These are phyloP conservation scores for Plasmodium relictum DNA, from an alignment of 169 alveolate species.

Conservation along the genomic window DNA sequence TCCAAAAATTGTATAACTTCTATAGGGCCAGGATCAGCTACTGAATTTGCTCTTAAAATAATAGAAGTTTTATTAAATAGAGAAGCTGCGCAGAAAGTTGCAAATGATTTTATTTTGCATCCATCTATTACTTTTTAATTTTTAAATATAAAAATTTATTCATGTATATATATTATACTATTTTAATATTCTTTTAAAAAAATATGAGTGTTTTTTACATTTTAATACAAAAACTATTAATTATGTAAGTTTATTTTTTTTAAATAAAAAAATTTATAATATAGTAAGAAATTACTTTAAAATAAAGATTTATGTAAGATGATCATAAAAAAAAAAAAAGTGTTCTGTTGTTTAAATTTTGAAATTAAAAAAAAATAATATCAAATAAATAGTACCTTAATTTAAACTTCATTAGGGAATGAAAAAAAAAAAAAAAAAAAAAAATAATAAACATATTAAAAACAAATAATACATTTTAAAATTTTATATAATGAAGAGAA, in stretches of 20 bases:
- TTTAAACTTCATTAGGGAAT: too few relatives aligned
- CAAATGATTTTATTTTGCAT: slow-evolving; percentile 54
- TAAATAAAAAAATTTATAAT: too few relatives aligned
- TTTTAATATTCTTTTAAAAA: too few relatives aligned
- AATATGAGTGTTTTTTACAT: background rate
- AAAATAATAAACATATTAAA: too few relatives aligned
- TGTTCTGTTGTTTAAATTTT: too few relatives aligned
- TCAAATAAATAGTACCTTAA: too few relatives aligned
- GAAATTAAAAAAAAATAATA: too few relatives aligned
- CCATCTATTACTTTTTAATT: slow-evolving; percentile 58
- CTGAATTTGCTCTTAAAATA: slow-evolving; percentile 84
- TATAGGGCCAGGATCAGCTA: slow-evolving; percentile 86
- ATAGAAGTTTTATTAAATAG: slow-evolving; percentile 83
- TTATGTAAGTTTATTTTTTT: background rate
- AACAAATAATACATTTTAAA: too few relatives aligned
- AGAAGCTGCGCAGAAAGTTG: slow-evolving; percentile 56
- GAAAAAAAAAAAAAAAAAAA: too few relatives aligned
- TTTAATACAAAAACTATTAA: background rate
- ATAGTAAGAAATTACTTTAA: background rate
- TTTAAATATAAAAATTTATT: background rate
- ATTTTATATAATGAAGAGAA: too few relatives aligned
- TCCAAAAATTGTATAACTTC: slow-evolving; percentile 86
- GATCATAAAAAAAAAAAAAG: too few relatives aligned
- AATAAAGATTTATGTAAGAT: too few relatives aligned
- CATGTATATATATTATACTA: background rate